Evolutionary conservation across 495 filamentous ascomycete species (phyloP), one percentile per base, ranked within the genome.

Genomic region (Daldinia caldariorum): DNA sequence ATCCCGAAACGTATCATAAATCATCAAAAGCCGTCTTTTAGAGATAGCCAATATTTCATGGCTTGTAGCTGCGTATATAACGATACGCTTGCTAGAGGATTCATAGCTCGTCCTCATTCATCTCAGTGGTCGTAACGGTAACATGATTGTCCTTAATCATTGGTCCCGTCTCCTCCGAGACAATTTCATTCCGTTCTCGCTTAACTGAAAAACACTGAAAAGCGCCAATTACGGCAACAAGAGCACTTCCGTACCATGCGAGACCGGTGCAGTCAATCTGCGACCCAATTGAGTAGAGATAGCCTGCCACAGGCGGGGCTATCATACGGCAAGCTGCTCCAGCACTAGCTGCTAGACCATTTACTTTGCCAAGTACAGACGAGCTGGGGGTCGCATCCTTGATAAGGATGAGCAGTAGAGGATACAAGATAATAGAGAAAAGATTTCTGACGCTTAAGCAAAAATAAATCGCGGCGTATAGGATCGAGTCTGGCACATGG

Each of bases 321-420:
- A 93, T 76, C 62, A 91, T 94, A 38, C 92, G 88, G 71, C 89
- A 90, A 8, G 89, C 90, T 0, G 91, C 92, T 4, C 91, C 91
- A 4, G 90, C 91, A 38, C 89, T 92, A 3, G 92, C 92, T 38
- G 92, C 91, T 6, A 94, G 83, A 1, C 92, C 92, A 69, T 95
- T 95, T 61, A 95, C 89, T 73, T 87, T 92, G 13, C 92, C 92
- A 49, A 95, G 82, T 18, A 88, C 83, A 0, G 83, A 85, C 8
- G 83, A 80, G 14, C 87, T 87, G 3, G 92, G 90, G 18, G 90
- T 90, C 0, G 92, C 89, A 81, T 94, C 91, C 76, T 94, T 95
- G 80, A 95, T 87, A 7, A 95, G 83, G 45, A 95, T 94, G 38
- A 95, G 81, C 7, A 95, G 85, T 3, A 94, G 83, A 0, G 92